Percentiles rank a stretch among this genome's conserved stretches.
These are phyloP conservation scores for Cenchrus fungigraminus DNA, from an alignment of 176 grass and related monocot genomes.

Conservation along the genomic window DNA sequence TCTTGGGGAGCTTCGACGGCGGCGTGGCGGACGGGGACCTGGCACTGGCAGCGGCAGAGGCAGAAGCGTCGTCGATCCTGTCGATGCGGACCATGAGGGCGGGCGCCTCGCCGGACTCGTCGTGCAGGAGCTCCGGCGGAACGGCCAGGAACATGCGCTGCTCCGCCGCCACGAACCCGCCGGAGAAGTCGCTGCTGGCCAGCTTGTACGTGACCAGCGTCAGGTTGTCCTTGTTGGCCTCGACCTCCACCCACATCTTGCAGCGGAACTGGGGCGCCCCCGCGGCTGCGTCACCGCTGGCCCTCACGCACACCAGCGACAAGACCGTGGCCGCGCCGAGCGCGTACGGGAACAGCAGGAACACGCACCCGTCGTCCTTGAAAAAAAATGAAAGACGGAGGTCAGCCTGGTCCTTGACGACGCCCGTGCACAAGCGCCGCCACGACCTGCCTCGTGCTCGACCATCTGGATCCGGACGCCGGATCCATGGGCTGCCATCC, in stretches of 20 bases:
- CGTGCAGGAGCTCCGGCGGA: background rate
- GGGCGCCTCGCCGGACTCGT: conserved; percentile 1
- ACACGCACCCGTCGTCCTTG: conserved; percentile 17
- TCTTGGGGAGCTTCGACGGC: background rate
- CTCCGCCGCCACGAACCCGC: background rate
- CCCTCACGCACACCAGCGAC: conserved; percentile 34
- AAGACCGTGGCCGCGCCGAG: background rate
- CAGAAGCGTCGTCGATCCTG: background rate
- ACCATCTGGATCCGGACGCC: too few species aligned
- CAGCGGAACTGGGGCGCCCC: background rate
- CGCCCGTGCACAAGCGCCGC: too few species aligned
- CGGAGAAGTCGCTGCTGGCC: background rate
- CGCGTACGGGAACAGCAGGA: conserved; percentile 15
- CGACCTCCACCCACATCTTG: background rate
- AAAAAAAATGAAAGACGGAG: too few species aligned
- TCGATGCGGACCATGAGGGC: conserved; percentile 22
- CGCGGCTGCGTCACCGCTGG: conserved; percentile 10
- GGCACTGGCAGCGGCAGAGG: background rate
- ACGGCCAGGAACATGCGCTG: conserved; percentile 26
- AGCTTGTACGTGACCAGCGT: background rate
- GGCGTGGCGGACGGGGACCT: background rate
- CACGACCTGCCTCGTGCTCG: too few species aligned
- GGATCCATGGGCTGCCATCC: too few species aligned
- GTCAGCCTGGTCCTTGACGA: too few species aligned
- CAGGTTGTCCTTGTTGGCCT: conserved; percentile 6